Percentiles rank a stretch among this genome's conserved stretches.
Conservation (phyloP, 225 moss, liverwort and hornwort species). For the Physcomitrium patens region DNA sequence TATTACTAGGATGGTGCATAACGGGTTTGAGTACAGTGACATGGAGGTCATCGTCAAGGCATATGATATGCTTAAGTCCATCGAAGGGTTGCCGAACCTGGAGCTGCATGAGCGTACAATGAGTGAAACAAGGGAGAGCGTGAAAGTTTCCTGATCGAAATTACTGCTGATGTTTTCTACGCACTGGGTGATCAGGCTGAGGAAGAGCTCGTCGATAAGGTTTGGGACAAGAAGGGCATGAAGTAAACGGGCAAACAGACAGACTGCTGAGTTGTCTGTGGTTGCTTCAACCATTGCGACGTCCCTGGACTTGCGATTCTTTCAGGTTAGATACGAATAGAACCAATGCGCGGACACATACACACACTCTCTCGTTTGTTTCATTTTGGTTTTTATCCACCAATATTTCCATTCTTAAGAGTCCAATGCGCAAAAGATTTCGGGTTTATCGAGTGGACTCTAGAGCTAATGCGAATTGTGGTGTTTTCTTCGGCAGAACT, state of each 20-base stretch:
- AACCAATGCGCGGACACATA: no score
- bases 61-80: conserved; percentile 68
- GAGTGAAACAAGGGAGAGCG: conserved; percentile 77
- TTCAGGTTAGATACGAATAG: conserved; percentile 39
- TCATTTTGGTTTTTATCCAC: neutral
- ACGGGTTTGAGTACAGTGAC: conserved; percentile 80
- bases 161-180: conserved; percentile 69
- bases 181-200: conserved; percentile 65
- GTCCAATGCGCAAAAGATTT: neutral
- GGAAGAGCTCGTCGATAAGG: conserved; percentile 68
- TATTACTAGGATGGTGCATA: conserved; percentile 82
- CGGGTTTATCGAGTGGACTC: neutral
- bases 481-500: neutral
- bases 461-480: neutral
- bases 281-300: conserved; percentile 75
- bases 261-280: conserved; percentile 63
- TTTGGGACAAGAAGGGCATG: conserved; percentile 76
- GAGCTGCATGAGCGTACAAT: conserved; percentile 59
- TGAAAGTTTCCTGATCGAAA: conserved; percentile 77
- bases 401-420: no score
- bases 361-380: no score
- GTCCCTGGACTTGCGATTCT: conserved; percentile 65
- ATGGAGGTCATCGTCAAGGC: conserved; percentile 86
- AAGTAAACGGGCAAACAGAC: conserved; percentile 87
- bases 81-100: conserved; percentile 62